Conservation (phyloP, 176 grass and related monocot genomes). For the Bolboschoenus planiculmis region DNA sequence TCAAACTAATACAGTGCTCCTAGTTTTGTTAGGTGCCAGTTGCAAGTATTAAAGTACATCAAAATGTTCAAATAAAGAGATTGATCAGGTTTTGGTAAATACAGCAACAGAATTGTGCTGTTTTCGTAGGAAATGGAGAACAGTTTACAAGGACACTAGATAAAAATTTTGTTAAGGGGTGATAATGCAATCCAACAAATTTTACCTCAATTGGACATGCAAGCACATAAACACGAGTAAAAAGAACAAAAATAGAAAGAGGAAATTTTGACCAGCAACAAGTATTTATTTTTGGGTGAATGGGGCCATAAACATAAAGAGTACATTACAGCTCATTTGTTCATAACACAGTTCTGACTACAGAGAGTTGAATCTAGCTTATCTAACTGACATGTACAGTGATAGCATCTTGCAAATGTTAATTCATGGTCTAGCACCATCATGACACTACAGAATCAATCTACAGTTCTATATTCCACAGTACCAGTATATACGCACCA, state of each 20-base stretch:
- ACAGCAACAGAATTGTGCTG: background rate
- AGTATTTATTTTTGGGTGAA: too few relatives aligned
- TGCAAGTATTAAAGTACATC: background rate
- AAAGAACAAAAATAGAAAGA: background rate
- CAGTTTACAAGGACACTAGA: background rate
- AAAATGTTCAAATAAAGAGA: background rate
- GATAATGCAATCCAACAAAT: background rate
- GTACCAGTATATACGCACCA: background rate
- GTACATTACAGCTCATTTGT: too few relatives aligned
- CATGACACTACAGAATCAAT: background rate
- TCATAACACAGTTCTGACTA: too few relatives aligned
- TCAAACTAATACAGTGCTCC: background rate
- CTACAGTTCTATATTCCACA: background rate
- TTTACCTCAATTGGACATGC: background rate
- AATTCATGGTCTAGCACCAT: background rate
- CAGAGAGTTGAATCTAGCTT: too few relatives aligned
- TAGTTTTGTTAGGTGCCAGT: background rate
- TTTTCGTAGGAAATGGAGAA: background rate
- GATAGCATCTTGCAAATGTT: background rate
- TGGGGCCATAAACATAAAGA: too few relatives aligned
- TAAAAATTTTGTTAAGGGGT: background rate
- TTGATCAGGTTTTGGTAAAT: background rate
- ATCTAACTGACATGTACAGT: background rate
- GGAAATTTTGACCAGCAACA: background rate
- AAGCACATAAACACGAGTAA: background rate